Evolutionary conservation across 495 filamentous ascomycete species (phyloP).

Genomic region (Talaromyces nanjingensis): DNA sequence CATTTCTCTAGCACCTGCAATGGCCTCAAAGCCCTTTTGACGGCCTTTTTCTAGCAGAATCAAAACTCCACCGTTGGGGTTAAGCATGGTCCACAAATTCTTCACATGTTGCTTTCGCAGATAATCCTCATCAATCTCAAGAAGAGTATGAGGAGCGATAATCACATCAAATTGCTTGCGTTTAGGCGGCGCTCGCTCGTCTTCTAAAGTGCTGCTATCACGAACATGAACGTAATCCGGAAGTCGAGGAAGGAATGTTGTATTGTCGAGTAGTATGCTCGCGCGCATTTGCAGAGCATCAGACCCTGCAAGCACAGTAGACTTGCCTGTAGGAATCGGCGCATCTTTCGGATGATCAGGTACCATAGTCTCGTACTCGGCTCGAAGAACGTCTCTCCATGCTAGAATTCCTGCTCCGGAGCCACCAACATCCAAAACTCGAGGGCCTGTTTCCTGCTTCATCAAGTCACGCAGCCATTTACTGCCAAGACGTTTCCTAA

Average conservation of each 20-base stretch:
- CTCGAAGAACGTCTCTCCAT: slow-evolving; percentile 74
- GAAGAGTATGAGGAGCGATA: slow-evolving; percentile 76
- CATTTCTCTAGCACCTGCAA: slow-evolving; percentile 73
- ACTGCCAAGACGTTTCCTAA: slow-evolving; percentile 74
- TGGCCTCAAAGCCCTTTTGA: slow-evolving; percentile 84
- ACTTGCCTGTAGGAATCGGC: slow-evolving; percentile 46
- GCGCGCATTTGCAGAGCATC: slow-evolving; percentile 66
- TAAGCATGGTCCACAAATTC: slow-evolving; percentile 82
- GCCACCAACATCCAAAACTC: slow-evolving; percentile 76
- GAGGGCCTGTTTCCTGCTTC: slow-evolving; percentile 59
- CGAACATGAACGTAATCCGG: slow-evolving; percentile 77
- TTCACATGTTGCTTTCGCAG: slow-evolving; percentile 68
- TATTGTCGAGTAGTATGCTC: slow-evolving; percentile 73
- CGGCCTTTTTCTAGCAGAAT: slow-evolving; percentile 88
- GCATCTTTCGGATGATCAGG: slow-evolving; percentile 31
- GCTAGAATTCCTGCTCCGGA: slow-evolving; percentile 80
- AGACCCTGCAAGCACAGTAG: slow-evolving; percentile 57
- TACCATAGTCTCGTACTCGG: slow-evolving; percentile 66
- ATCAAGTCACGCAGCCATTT: slow-evolving; percentile 70
- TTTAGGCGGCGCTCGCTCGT: slow-evolving; percentile 36
- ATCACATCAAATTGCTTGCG: slow-evolving; percentile 85
- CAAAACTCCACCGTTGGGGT: slow-evolving; percentile 77
- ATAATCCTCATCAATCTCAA: slow-evolving; percentile 64
- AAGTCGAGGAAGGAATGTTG: slow-evolving; percentile 83
- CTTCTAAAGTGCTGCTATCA: slow-evolving; percentile 39